These are phyloP conservation scores for Pyricularia sp. DNA, from an alignment of 2,329 filamentous ascomycete species.

Conservation along the genomic window DNA sequence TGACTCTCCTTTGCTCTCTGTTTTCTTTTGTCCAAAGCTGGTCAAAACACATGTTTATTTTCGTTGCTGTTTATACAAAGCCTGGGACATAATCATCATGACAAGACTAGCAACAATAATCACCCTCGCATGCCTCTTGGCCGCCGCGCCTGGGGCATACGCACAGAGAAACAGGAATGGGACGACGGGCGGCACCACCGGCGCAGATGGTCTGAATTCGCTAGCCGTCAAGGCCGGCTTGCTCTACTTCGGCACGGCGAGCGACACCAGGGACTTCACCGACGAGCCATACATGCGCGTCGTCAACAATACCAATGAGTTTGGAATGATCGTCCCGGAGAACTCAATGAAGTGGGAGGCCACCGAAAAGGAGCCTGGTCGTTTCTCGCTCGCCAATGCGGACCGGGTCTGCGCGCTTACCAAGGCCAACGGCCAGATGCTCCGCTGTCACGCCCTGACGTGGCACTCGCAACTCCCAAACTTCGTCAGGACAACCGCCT, in stretches of 20 bases:
- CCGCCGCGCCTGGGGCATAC: background rate
- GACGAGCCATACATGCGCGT: slow-evolving; percentile 39
- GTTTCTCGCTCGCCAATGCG: slow-evolving; percentile 43
- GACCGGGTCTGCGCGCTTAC: slow-evolving; percentile 29
- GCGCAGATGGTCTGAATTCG: slow-evolving; percentile 32
- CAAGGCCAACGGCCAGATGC: slow-evolving; percentile 22
- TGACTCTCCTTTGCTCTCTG: background rate
- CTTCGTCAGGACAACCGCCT: slow-evolving; percentile 29
- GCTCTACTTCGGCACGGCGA: slow-evolving; percentile 48
- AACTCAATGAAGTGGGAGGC: slow-evolving; percentile 47
- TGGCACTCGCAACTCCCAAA: slow-evolving; percentile 38
- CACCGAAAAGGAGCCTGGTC: slow-evolving; percentile 39
- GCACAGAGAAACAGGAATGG: background rate
- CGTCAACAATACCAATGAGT: slow-evolving; percentile 39
- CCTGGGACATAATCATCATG: background rate
- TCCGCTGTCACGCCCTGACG: slow-evolving; percentile 45
- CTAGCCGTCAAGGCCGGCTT: slow-evolving; percentile 37
- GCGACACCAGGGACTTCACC: slow-evolving; percentile 38
- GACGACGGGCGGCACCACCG: background rate
- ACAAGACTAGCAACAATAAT: background rate
- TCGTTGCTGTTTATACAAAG: background rate
- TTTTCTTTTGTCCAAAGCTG: background rate
- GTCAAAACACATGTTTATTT: background rate
- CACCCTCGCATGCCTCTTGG: background rate
- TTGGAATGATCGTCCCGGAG: slow-evolving; percentile 46